These are phyloP conservation scores for Phyllostachys edulis DNA, from an alignment of 176 grass and related monocot species.

Conservation along the genomic window DNA sequence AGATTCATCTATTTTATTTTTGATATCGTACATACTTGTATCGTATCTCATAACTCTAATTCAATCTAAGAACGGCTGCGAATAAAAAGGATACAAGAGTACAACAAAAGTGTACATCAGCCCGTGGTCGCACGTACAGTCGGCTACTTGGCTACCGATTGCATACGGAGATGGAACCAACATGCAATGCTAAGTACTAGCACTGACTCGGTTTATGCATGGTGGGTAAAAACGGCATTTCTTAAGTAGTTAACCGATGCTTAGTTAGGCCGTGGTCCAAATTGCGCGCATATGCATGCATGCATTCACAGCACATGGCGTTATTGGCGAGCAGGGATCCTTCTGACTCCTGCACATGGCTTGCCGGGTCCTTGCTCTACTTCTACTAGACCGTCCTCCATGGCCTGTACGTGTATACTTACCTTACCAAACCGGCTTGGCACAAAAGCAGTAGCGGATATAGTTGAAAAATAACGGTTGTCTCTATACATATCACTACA, in stretches of 20 bases:
- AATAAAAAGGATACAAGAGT: too few relatives aligned
- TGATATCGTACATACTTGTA: too few relatives aligned
- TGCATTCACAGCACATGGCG: not conserved
- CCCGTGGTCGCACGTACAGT: slow-evolving; percentile 15
- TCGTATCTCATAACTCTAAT: too few relatives aligned
- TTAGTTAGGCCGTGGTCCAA: slow-evolving; percentile 7
- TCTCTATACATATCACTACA: too few relatives aligned
- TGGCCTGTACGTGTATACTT: not conserved
- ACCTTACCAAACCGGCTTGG: not conserved
- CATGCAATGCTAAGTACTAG: not conserved
- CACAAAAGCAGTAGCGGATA: too few relatives aligned
- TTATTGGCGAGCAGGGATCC: not conserved
- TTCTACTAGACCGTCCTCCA: not conserved
- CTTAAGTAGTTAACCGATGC: not conserved
- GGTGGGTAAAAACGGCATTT: not conserved
- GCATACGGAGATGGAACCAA: too few relatives aligned
- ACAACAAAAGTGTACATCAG: not conserved
- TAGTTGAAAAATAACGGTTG: too few relatives aligned
- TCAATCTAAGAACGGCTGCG: too few relatives aligned
- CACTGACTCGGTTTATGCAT: not conserved
- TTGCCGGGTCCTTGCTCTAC: not conserved
- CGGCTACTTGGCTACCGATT: not conserved
- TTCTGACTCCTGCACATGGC: slow-evolving; percentile 22
- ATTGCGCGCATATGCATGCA: not conserved
- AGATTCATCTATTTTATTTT: too few relatives aligned